Conservation (phyloP, 495 filamentous ascomycete genomes). For the Hapsidospora chrysogenum region DNA sequence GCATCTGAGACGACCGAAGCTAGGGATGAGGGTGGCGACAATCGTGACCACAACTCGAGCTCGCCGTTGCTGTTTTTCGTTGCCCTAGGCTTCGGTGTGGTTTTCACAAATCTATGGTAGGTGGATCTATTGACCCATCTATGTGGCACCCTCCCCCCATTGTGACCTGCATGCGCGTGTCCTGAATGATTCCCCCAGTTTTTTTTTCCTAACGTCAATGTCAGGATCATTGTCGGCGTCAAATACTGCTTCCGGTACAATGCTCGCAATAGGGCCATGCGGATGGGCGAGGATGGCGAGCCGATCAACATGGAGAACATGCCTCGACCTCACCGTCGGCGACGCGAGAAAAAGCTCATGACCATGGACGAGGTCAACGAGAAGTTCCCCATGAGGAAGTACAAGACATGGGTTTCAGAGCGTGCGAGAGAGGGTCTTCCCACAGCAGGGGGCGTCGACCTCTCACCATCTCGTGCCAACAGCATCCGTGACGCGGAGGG, state of each 20-base stretch:
- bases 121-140: too few species aligned
- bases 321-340: constrained; percentile 61
- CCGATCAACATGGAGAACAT: constrained; percentile 71
- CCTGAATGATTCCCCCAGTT: background rate
- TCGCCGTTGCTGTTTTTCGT: constrained; percentile 92
- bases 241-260: constrained; percentile 99
- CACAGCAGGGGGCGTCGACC: constrained; percentile 69
- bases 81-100: constrained; percentile 90
- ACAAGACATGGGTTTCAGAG: constrained; percentile 81
- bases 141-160: too few species aligned
- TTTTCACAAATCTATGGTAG: constrained; percentile 98
- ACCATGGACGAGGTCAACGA: constrained; percentile 97
- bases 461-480: constrained; percentile 48
- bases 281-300: constrained; percentile 71
- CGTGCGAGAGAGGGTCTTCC: constrained; percentile 73
- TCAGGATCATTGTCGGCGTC: constrained; percentile 96
- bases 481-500: constrained; percentile 49
- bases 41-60: constrained; percentile 5
- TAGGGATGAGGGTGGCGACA: constrained; percentile 3
- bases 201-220: constrained; percentile 15
- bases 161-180: too few species aligned
- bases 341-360: constrained; percentile 95
- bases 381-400: constrained; percentile 86
- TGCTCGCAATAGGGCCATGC: constrained; percentile 68
- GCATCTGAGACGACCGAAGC: background rate